Conservation (phyloP, 2,329 filamentous ascomycete species). For the Alternaria alternata region DNA sequence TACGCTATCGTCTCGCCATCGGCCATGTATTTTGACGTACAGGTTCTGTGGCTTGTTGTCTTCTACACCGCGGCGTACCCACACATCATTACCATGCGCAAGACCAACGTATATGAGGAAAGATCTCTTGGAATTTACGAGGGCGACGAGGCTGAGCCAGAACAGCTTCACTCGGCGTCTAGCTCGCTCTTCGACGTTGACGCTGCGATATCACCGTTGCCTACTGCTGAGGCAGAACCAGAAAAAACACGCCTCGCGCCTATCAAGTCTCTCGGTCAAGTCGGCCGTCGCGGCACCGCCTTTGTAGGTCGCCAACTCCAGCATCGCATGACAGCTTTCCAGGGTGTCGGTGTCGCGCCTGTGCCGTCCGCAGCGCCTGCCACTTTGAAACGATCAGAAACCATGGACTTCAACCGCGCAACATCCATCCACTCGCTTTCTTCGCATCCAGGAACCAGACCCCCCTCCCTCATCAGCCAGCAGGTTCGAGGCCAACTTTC, state of each 20-base stretch:
- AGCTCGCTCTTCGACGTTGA: conserved; percentile 32
- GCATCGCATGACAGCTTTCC: conserved; percentile 31
- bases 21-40: conserved; percentile 32
- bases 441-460: conserved; percentile 20
- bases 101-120: conserved; percentile 34
- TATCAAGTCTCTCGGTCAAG: conserved; percentile 11
- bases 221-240: conserved; percentile 9
- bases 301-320: conserved; percentile 33
- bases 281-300: conserved; percentile 27
- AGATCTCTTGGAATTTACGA: conserved; percentile 30
- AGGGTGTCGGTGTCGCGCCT: conserved; percentile 31
- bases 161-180: conserved; percentile 31
- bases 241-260: conserved; percentile 19
- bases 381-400: conserved; percentile 16
- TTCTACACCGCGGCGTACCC: conserved; percentile 34
- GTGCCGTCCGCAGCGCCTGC: conserved; percentile 15
- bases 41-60: conserved; percentile 32
- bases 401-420: conserved; percentile 29
- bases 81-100: conserved; percentile 35
- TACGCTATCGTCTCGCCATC: conserved; percentile 32
- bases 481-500: conserved; percentile 34
- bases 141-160: conserved; percentile 28
- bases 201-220: conserved; percentile 19
- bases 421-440: conserved; percentile 29
- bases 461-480: conserved; percentile 31